Evolutionary conservation across 1,139 yeast species (phyloP).

Genomic region (Lodderomyces beijingensis): DNA sequence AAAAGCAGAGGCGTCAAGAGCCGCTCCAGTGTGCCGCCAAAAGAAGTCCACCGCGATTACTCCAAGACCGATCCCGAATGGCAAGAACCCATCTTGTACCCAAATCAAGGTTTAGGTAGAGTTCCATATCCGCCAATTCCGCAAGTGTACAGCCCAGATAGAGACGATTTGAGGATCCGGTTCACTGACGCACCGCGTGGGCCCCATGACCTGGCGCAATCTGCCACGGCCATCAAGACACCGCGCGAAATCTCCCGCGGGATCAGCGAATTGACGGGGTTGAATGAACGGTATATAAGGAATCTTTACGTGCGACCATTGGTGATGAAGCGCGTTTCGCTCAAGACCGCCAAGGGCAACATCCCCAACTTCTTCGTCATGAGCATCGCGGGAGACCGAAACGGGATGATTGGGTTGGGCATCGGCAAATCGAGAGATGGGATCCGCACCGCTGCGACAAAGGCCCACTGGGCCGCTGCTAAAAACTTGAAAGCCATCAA

Average conservation of each 20-base stretch:
- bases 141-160: constrained; percentile 36
- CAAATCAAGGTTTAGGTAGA: constrained; percentile 37
- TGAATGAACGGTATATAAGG: constrained; percentile 61
- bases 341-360: constrained; percentile 93
- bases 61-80: constrained; percentile 38
- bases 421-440: constrained; percentile 89
- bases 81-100: constrained; percentile 45
- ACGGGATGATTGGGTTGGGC: constrained; percentile 93
- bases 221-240: constrained; percentile 15
- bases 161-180: constrained; percentile 37
- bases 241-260: constrained; percentile 45
- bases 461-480: constrained; percentile 94
- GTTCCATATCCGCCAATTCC: constrained; percentile 45
- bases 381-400: constrained; percentile 88
- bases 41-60: constrained; percentile 24
- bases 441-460: constrained; percentile 69
- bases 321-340: constrained; percentile 76
- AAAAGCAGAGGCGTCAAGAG: constrained; percentile 29
- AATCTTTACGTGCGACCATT: constrained; percentile 64
- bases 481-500: constrained; percentile 80
- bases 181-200: constrained; percentile 21
- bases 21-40: constrained; percentile 32
- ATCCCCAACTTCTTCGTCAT: constrained; percentile 79
- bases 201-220: constrained; percentile 10
- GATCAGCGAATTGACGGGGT: constrained; percentile 69